Evolutionary conservation across 805 yeast genomes (phyloP), one percentile per base, ranked within the genome.

Genomic region (Cyberlindnera xishuangbannaensis): DNA sequence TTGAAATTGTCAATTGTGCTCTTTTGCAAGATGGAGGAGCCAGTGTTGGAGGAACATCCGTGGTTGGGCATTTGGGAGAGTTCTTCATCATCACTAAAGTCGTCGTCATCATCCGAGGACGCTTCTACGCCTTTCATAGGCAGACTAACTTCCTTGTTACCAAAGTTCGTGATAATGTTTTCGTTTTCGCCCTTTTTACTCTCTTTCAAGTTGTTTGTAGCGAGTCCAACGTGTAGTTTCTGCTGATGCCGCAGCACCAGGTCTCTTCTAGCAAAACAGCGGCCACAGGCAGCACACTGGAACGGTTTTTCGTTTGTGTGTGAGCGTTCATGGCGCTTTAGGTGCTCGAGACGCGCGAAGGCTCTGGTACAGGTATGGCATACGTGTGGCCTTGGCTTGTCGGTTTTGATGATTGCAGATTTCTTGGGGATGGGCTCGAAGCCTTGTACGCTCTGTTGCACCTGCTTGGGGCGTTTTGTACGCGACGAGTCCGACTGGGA

Each of bases 231-330:
- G 51, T 92, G 98, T 22, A 92, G 71, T 54, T 92, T 92, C 60
- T 87, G 97, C 62, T 86, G 95, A 64, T 92, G 98, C 40, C 98
- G 72, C 34, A 92, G 68, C 18, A 92, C 86, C 53, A 83, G 67
- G 55, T 83, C 90, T 36, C 97, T 65, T 36, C 98, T 67, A 5
- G 97, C 97, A 63, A 92, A 90, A 53, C 95, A 83, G 31, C 97
- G 76, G 21, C 95, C 97, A 59, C 97, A 90, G 7, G 88, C 88
- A 2, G 95, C 94, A 61, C 98, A 90, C 54, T 85, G 92, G 62
- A 82, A 90, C 1, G 97, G 97, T 55, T 87, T 87, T 59, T 88
- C 97, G 56, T 88, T 85, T 8, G 98, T 90, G 56, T 90, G 98
- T 1, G 94, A 80, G 25, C 97, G 66, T 49, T 87, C 94, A 54